Evolutionary conservation across 257 asterid species (phyloP).

Genomic region (Gentiana straminea): DNA sequence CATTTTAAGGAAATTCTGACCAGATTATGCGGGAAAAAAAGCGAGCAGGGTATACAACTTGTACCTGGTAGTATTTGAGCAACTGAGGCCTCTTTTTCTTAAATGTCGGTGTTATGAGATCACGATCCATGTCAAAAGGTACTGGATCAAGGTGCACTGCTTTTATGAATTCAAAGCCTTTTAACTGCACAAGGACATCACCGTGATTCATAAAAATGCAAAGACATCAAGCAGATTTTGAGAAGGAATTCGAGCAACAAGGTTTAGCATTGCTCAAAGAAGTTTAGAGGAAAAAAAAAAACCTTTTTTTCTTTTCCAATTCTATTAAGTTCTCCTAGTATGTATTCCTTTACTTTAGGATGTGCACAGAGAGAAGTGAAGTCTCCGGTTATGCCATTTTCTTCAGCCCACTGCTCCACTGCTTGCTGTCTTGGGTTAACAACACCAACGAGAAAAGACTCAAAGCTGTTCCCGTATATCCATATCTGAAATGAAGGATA

Average conservation of each 20-base stretch:
- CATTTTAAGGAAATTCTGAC: too few species aligned
- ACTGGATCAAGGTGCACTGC: conserved; percentile 88
- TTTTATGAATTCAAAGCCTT: conserved; percentile 79
- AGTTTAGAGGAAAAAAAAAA: background rate
- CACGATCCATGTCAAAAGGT: conserved; percentile 91
- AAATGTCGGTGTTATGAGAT: conserved; percentile 88
- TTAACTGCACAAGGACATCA: conserved; percentile 43
- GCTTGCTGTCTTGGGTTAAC: conserved; percentile 60
- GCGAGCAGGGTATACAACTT: background rate
- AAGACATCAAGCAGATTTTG: too few species aligned
- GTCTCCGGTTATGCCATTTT: conserved; percentile 52
- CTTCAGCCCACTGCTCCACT: conserved; percentile 68
- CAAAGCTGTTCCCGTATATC: conserved; percentile 94
- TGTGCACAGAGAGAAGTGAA: conserved; percentile 55
- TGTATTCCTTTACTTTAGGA: conserved; percentile 45
- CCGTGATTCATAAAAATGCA: conserved; percentile 1
- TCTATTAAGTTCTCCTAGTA: conserved; percentile 61
- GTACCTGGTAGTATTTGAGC: conserved; percentile 81
- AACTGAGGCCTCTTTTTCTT: conserved; percentile 92
- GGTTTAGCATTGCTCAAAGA: background rate
- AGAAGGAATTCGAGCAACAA: background rate
- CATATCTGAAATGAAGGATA: conserved; percentile 51
- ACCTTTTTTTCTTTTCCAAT: conserved; percentile 79
- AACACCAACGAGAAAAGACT: conserved; percentile 76
- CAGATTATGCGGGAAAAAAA: too few species aligned